These are phyloP conservation scores for Russula foetens DNA, from an alignment of 768 basidiomycete species.

Conservation along the genomic window DNA sequence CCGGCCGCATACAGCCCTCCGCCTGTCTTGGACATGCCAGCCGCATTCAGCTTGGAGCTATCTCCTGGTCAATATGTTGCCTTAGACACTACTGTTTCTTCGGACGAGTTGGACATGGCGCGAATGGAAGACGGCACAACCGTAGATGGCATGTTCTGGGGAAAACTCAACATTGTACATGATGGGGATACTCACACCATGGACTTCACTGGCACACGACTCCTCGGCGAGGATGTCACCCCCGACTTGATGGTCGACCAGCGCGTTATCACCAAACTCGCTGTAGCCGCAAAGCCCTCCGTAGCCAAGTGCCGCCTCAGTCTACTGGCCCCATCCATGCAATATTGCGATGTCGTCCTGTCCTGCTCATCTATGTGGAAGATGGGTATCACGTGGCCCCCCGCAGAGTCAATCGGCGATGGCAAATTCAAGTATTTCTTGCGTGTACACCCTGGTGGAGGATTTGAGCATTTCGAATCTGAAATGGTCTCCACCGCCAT, in stretches of 20 bases:
- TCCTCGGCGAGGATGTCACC: conserved; percentile 53
- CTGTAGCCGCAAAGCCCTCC: conserved; percentile 63
- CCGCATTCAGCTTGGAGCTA: conserved; percentile 76
- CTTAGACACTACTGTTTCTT: conserved; percentile 69
- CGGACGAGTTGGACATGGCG: conserved; percentile 82
- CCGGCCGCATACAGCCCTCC: conserved; percentile 35
- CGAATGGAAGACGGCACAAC: conserved; percentile 84
- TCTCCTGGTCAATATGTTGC: conserved; percentile 71
- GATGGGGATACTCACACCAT: conserved; percentile 67
- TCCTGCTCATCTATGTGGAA: conserved; percentile 69
- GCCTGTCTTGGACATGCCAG: conserved; percentile 82
- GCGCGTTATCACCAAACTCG: conserved; percentile 68
- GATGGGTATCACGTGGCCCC: conserved; percentile 69
- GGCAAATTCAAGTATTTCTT: conserved; percentile 78
- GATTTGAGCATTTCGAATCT: conserved; percentile 79
- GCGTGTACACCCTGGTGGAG: conserved; percentile 78
- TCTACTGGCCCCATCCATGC: conserved; percentile 60
- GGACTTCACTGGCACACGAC: conserved; percentile 76
- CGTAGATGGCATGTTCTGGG: conserved; percentile 84
- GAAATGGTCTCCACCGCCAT: conserved; percentile 71
- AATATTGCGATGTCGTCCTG: conserved; percentile 76
- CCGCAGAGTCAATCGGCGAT: conserved; percentile 54
- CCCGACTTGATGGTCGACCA: conserved; percentile 70
- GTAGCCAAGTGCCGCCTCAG: conserved; percentile 71
- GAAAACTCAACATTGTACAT: conserved; percentile 78